Evolutionary conservation across 1,284 basidiomycete genomes (phyloP).

Genomic region (Marasmius oreades): DNA sequence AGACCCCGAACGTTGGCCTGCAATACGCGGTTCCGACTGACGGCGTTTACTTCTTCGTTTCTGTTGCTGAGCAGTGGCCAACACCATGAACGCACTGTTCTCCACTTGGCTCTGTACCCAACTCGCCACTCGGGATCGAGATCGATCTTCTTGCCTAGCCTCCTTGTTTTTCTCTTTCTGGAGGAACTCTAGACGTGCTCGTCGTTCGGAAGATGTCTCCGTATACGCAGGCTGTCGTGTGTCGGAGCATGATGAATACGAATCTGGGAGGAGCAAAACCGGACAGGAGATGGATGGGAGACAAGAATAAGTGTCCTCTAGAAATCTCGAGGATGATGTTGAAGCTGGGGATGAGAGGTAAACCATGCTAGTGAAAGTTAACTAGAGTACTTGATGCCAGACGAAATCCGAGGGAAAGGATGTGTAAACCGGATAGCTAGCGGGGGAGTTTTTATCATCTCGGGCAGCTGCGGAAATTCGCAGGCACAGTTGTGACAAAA

Average conservation of each 20-base stretch:
- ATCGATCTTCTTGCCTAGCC: neutral
- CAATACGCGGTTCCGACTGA: neutral
- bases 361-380: neutral
- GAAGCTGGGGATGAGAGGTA: neutral
- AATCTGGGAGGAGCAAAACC: neutral
- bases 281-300: neutral
- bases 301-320: neutral
- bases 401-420: neutral
- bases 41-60: neutral
- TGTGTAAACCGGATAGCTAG: neutral
- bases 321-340: neutral
- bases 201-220: neutral
- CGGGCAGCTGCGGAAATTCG: neutral
- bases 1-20: neutral
- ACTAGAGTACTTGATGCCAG: neutral
- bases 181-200: neutral
- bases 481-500: neutral
- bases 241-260: neutral
- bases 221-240: neutral
- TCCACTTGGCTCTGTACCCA: conserved; percentile 4
- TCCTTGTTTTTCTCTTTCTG: conserved; percentile 5
- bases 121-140: neutral
- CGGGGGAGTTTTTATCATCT: neutral
- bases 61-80: neutral
- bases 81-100: conserved; percentile 2